Base-by-base conservation (phyloP, 495 filamentous ascomycete species). In the Aspergillus avenaceus region DNA sequence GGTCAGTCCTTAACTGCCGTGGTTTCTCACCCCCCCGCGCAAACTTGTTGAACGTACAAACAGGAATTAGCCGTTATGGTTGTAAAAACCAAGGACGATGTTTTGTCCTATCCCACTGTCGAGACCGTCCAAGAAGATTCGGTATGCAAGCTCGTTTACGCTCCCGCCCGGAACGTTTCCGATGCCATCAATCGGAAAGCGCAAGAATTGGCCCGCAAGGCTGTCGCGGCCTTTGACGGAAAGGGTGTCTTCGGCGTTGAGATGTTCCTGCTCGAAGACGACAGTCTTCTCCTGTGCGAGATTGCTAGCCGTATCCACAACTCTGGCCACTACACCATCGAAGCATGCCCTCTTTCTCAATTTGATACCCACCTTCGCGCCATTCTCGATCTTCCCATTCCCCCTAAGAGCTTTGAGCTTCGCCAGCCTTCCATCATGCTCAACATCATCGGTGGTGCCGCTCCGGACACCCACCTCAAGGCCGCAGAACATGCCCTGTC, bases 301-400 rank as follows among this genome's bases (percentile, higher is more conserved):
- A 86, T 97, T 43, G 93, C 93, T n/a, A 90, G 90, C 38, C 83
- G 93, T 8, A 90, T 91, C 34, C 93, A 98, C 71, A 98, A 97
- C 70, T 95, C 90, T 1, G 93, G 93, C 12, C 93, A 98, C 69
- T 95, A 93, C 72, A 97, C 90, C 18, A 98, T 98, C 58, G 93
- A 98, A 75, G 88, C 88, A 25, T 91, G 95, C 49, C 80, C 82
- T 0, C 75, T 93, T 51, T 96, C 91, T 16, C 93, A 98, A 66
- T 98, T 87, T 66, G 87, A 93, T 64, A 84, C 90, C 26, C 93
- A 98, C 60, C 79, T 97, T 36, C 81, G 86, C 36, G 84, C 93
- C 12, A 91, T 98, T 52, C 78, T 95, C 28, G 88, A 87, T 55
- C 74, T 89, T 5, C 87, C 86, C 9, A 79, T 92, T 29, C 80